Percentiles rank a stretch among this genome's conserved stretches.
These are phyloP conservation scores for Phytophthora vignae DNA, from an alignment of 352 stramenopile species.

Conservation along the genomic window DNA sequence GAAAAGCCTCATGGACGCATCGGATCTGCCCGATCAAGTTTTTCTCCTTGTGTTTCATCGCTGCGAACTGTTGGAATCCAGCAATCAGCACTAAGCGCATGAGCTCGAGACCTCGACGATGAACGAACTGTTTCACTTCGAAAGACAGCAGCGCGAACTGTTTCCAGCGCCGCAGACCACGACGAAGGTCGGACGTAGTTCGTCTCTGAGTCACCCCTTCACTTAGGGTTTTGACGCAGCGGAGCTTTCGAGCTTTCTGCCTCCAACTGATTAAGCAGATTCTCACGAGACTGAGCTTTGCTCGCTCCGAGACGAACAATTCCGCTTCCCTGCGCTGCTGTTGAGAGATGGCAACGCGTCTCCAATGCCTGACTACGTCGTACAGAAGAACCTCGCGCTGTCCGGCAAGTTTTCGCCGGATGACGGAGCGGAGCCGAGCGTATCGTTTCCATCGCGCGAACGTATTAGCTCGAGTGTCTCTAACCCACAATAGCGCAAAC, in stretches of 20 bases:
- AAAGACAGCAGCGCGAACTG: slow-evolving; percentile 17
- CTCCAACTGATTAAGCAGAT: slow-evolving; percentile 26
- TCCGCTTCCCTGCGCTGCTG: slow-evolving; percentile 4
- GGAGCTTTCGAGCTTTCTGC: slow-evolving; percentile 3
- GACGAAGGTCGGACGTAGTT: slow-evolving; percentile 13
- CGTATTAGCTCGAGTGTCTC: slow-evolving; percentile 13
- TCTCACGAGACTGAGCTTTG: not conserved
- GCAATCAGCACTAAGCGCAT: slow-evolving; percentile 22
- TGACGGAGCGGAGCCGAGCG: slow-evolving; percentile 5
- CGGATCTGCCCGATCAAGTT: slow-evolving; percentile 22
- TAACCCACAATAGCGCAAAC: slow-evolving; percentile 40
- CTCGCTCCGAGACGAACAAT: not conserved
- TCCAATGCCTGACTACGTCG: slow-evolving; percentile 24
- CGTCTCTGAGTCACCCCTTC: slow-evolving; percentile 16
- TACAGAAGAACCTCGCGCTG: slow-evolving; percentile 5
- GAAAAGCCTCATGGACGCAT: slow-evolving; percentile 30
- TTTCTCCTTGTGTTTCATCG: slow-evolving; percentile 23
- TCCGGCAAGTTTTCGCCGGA: slow-evolving; percentile 5
- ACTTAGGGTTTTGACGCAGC: slow-evolving; percentile 18
- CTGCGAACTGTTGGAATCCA: slow-evolving; percentile 33
- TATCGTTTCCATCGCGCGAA: slow-evolving; percentile 35
- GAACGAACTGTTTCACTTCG: slow-evolving; percentile 13
- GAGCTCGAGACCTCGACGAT: not conserved
- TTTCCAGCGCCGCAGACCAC: slow-evolving; percentile 32
- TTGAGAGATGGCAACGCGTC: slow-evolving; percentile 1